phyloP scores from a whole-genome alignment of 2,329 filamentous ascomycete genomes.

The Diaporthe capsici region DNA sequence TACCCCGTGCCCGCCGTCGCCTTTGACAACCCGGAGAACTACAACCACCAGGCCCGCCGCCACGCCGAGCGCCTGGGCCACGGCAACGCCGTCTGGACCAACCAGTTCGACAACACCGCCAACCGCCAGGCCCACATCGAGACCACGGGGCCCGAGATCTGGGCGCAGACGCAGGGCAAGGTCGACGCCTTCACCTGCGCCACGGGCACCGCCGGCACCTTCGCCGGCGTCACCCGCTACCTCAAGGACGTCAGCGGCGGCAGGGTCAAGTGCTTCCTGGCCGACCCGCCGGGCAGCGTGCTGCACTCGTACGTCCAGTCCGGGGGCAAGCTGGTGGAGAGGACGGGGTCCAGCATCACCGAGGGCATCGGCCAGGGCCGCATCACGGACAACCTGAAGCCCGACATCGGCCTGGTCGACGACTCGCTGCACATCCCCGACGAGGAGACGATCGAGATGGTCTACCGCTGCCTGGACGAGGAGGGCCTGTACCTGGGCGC shows the following conservation, averaged over 20 bases:
- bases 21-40: slow-evolving; percentile 95
- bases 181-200: slow-evolving; percentile 96
- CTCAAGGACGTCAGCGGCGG: slow-evolving; percentile 87
- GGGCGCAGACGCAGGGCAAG: slow-evolving; percentile 88
- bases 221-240: slow-evolving; percentile 90
- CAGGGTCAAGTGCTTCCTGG: slow-evolving; percentile 87
- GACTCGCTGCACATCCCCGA: slow-evolving; percentile 88
- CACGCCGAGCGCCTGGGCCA: slow-evolving; percentile 90
- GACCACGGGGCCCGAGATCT: slow-evolving; percentile 97
- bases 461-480: slow-evolving; percentile 95
- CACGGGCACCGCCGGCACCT: slow-evolving; percentile 91
- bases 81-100: slow-evolving; percentile 96
- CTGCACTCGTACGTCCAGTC: slow-evolving; percentile 92
- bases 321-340: slow-evolving; percentile 86
- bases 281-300: slow-evolving; percentile 93
- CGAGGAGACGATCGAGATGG: slow-evolving; percentile 97
- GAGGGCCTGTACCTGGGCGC: slow-evolving; percentile 96
- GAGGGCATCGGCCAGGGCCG: slow-evolving; percentile 98
- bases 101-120: slow-evolving; percentile 97
- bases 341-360: slow-evolving; percentile 89
- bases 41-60: slow-evolving; percentile 94
- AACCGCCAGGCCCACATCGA: slow-evolving; percentile 96
- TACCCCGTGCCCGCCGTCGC: slow-evolving; percentile 96
- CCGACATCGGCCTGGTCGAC: slow-evolving; percentile 87
- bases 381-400: slow-evolving; percentile 92